Evolutionary conservation across 1,284 basidiomycete species (phyloP), one percentile per base, ranked within the genome.

Genomic region (Leccinum huronense): DNA sequence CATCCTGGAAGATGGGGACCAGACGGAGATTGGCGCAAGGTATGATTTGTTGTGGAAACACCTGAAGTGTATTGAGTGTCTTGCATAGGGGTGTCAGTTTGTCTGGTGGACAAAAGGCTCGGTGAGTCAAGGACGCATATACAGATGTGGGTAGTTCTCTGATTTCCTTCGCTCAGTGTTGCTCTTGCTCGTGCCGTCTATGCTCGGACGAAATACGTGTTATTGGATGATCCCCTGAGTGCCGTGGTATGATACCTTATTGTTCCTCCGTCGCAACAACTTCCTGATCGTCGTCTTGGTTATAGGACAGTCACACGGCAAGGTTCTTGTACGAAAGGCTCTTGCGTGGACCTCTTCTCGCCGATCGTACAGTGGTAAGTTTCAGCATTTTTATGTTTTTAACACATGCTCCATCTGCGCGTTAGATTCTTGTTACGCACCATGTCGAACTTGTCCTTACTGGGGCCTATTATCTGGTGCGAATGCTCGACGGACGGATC

Each of bases 381-480:
- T 11, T n/a, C 3, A 4, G 5, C 23, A 19, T 8, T 0, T 42
- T 60, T 30, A 8, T 3, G 5, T 55, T 4, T 1, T 10, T 7
- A 13, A 7, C 5, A 1, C 33, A 30, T 57, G 13, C 4, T 40
- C 65, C 56, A 72, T 59, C 16, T 31, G 2, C 31, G 5, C 1
- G 13, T 7, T 59, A 86, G 83, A 73, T 86, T 23, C 77, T 86
- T 13, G 85, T 86, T n/a, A 88, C 88, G 0, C 87, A 89, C 62
- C 86, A 88, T 63, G 83, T 87, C 62, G 84, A 86, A 63, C 80
- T 89, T 2, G 83, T 86, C 23, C 78, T 87, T 5, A 84, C 87
- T 0, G 82, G 80, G 3, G 80, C 86, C 2, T 68, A 84, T 61
- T 87, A 86, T 67, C 73, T 86, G 2, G 80, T 88, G 4, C 82